Evolutionary conservation across 208 protist genomes (phyloP).

Genomic region (Leishmania tropica): DNA sequence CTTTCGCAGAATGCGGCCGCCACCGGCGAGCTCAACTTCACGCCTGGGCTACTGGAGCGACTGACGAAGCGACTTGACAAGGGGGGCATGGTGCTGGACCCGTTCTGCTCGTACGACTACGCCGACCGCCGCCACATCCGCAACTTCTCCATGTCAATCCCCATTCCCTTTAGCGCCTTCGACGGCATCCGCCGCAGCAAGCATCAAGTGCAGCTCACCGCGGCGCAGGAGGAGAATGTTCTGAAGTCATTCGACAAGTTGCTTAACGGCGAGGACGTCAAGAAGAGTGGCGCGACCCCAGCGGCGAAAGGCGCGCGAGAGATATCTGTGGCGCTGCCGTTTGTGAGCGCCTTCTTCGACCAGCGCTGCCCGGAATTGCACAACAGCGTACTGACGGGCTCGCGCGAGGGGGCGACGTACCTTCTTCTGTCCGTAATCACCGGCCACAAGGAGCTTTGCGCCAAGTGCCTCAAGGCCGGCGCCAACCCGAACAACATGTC

Average conservation of each 20-base stretch:
- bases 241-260: slow-evolving; percentile 74
- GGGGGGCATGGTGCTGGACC: slow-evolving; percentile 33
- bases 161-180: slow-evolving; percentile 81
- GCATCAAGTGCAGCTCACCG: slow-evolving; percentile 53
- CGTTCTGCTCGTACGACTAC: slow-evolving; percentile 41
- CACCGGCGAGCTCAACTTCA: slow-evolving; percentile 23
- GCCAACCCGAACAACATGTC: slow-evolving; percentile 89
- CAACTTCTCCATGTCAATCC: slow-evolving; percentile 75
- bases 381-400: slow-evolving; percentile 30
- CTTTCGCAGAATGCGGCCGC: slow-evolving; percentile 25
- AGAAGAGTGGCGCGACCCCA: slow-evolving; percentile 20
- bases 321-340: slow-evolving; percentile 71
- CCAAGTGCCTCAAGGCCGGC: slow-evolving; percentile 71
- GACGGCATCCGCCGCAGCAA: slow-evolving; percentile 60
- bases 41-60: slow-evolving; percentile 28
- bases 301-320: slow-evolving; percentile 35
- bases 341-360: slow-evolving; percentile 76
- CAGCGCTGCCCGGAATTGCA: slow-evolving; percentile 70
- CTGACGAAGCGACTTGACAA: slow-evolving; percentile 28
- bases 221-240: slow-evolving; percentile 59
- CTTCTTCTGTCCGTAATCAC: slow-evolving; percentile 82
- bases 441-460: slow-evolving; percentile 63
- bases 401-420: slow-evolving; percentile 71
- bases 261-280: slow-evolving; percentile 29
- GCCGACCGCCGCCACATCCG: slow-evolving; percentile 49